These are phyloP conservation scores for Miscanthus sacchariflorus DNA, from an alignment of 202 grass and related monocot species.

Conservation along the genomic window DNA sequence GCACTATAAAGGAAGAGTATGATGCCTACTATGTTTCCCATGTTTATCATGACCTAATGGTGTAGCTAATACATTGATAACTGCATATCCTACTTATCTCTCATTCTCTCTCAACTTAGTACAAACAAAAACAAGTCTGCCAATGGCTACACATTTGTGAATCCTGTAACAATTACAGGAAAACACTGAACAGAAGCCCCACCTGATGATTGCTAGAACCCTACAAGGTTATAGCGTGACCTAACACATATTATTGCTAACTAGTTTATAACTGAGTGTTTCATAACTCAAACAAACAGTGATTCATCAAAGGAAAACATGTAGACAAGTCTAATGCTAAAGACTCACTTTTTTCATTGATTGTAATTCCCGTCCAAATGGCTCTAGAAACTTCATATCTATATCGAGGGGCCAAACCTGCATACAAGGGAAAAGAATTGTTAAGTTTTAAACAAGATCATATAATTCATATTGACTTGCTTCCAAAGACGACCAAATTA, in stretches of 20 bases:
- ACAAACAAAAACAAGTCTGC: neutral
- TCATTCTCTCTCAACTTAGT: neutral
- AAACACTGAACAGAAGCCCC: neutral
- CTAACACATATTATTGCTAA: neutral
- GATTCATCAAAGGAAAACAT: neutral
- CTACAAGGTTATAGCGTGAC: neutral
- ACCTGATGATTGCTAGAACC: neutral
- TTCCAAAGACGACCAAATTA: neutral
- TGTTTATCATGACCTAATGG: conserved; percentile 1
- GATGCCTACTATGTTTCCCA: neutral
- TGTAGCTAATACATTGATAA: neutral
- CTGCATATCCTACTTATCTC: conserved; percentile 24
- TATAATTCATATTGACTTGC: conserved; percentile 2
- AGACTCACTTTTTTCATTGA: conserved; percentile 84
- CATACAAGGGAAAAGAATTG: conserved; percentile 40
- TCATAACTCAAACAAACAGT: conserved; percentile 30
- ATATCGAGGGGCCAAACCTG: conserved; percentile 97
- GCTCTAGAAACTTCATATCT: conserved; percentile 91
- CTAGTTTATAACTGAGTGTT: conserved; percentile 15
- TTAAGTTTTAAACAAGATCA: conserved; percentile 23
- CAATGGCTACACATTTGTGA: neutral
- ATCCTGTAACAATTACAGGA: neutral
- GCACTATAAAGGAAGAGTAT: conserved; percentile 7
- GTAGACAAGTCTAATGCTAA: conserved; percentile 23
- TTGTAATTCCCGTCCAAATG: conserved; percentile 73